phyloP scores from a whole-genome alignment of 371 early-diverging fungal species.

The Mortierella sp. region DNA sequence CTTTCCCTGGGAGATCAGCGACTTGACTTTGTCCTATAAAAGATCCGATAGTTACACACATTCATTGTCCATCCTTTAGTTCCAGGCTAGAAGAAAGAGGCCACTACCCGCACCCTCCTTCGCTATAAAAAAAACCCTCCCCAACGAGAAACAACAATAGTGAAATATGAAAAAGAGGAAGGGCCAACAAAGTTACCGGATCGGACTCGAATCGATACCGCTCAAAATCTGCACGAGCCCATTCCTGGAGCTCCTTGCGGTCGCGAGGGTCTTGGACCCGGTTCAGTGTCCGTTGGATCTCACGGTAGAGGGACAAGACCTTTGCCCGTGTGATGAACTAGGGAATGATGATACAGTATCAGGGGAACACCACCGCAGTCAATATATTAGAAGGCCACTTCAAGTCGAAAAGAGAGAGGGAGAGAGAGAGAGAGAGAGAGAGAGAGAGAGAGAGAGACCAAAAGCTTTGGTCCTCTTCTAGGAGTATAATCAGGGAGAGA shows the following conservation, averaged over 20 bases:
- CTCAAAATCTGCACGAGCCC: constrained; percentile 73
- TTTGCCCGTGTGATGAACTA: constrained; percentile 67
- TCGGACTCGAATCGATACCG: constrained; percentile 65
- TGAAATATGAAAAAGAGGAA: neutral
- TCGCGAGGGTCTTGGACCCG: constrained; percentile 60
- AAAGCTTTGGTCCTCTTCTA: constrained; percentile 5
- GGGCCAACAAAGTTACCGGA: constrained; percentile 54
- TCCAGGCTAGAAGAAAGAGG: no score
- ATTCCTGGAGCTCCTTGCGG: constrained; percentile 62
- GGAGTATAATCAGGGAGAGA: neutral
- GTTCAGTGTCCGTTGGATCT: constrained; percentile 67
- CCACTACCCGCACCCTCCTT: no score
- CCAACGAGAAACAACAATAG: neutral
- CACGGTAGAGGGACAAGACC: constrained; percentile 69
- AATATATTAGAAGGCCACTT: neutral
- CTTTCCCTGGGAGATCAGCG: constrained; percentile 65
- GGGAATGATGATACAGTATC: no score
- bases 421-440: neutral
- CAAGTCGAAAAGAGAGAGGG: neutral
- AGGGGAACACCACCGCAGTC: neutral
- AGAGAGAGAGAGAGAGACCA: neutral
- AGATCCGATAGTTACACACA: neutral
- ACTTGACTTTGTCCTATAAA: constrained; percentile 63
- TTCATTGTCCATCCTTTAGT: no score
- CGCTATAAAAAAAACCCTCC: no score